These are phyloP conservation scores for Fragaria vesca DNA, from an alignment of 306 rosid genomes.

Conservation along the genomic window DNA sequence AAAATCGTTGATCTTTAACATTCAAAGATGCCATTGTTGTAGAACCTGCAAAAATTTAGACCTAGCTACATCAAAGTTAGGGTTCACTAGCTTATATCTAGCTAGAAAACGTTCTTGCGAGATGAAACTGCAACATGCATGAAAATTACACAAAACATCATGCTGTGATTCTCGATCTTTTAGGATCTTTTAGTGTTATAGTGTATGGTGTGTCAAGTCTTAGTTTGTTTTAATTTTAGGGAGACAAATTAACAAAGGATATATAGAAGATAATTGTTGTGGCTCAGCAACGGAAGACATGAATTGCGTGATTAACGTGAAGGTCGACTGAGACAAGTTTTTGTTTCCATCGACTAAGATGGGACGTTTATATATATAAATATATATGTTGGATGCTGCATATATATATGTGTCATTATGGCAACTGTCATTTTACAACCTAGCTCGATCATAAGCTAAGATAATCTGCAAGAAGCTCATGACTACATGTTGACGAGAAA, in stretches of 20 bases:
- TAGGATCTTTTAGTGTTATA: neutral
- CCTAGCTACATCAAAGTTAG: neutral
- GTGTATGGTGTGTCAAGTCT: neutral
- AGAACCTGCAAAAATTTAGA: neutral
- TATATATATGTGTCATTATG: neutral
- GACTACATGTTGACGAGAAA: slow-evolving; percentile 28
- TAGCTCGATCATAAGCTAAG: neutral
- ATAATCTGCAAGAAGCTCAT: slow-evolving; percentile 57
- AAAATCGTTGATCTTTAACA: neutral
- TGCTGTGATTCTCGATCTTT: neutral
- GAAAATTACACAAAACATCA: neutral
- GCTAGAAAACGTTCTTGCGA: too few species aligned
- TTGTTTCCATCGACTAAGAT: neutral
- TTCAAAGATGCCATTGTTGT: neutral
- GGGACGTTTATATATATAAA: neutral
- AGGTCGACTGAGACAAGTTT: slow-evolving; percentile 20
- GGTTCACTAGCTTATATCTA: too few species aligned
- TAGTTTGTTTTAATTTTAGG: neutral
- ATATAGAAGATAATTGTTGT: neutral
- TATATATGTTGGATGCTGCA: neutral
- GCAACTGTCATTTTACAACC: slow-evolving; percentile 43
- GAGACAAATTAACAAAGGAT: slow-evolving; percentile 14
- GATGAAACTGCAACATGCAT: too few species aligned
- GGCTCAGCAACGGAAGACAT: slow-evolving; percentile 26
- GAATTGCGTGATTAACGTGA: slow-evolving; percentile 77